Percentiles rank a stretch among this genome's conserved stretches.
Evolutionary conservation across 805 yeast genomes (phyloP).

Genomic region (Peterozyma toletana): DNA sequence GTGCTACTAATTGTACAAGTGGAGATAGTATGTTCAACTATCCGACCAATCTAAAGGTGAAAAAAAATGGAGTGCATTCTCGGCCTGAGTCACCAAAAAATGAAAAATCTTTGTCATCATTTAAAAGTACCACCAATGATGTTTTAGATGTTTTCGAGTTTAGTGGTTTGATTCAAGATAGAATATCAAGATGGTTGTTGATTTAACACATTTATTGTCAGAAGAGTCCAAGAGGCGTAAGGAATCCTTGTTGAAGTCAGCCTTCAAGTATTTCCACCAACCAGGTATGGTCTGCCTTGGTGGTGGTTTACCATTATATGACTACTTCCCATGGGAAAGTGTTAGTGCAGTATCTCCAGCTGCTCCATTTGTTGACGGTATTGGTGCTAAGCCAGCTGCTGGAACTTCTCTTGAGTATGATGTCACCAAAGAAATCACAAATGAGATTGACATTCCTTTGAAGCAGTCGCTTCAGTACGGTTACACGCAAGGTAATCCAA

Average conservation of each 20-base stretch:
- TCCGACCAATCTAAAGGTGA: too few relatives aligned
- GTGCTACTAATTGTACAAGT: too few relatives aligned
- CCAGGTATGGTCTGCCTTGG: slow-evolving; percentile 86
- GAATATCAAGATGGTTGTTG: slow-evolving; percentile 18
- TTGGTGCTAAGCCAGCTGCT: slow-evolving; percentile 49
- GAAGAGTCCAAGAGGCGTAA: slow-evolving; percentile 71
- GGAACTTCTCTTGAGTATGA: slow-evolving; percentile 13
- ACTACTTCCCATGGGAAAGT: slow-evolving; percentile 87
- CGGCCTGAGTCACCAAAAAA: too few relatives aligned
- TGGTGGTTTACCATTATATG: slow-evolving; percentile 91
- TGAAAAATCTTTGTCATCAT: too few relatives aligned
- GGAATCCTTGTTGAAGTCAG: slow-evolving; percentile 76
- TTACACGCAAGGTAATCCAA: slow-evolving; percentile 71
- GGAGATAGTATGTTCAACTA: too few relatives aligned
- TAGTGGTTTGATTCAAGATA: slow-evolving; percentile 21
- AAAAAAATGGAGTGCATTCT: too few relatives aligned
- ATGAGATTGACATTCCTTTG: slow-evolving; percentile 60
- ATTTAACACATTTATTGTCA: slow-evolving; percentile 71
- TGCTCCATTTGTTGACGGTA: slow-evolving; percentile 76
- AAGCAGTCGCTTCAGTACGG: slow-evolving; percentile 90
- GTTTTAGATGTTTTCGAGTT: slow-evolving; percentile 16
- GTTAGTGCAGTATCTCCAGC: slow-evolving; percentile 64
- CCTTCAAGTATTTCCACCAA: slow-evolving; percentile 66
- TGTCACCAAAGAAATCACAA: slow-evolving; percentile 32
- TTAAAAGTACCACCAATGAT: not conserved